These are phyloP conservation scores for Nannochloropsis oceanica DNA, from an alignment of 108 stramenopile genomes.

Conservation along the genomic window DNA sequence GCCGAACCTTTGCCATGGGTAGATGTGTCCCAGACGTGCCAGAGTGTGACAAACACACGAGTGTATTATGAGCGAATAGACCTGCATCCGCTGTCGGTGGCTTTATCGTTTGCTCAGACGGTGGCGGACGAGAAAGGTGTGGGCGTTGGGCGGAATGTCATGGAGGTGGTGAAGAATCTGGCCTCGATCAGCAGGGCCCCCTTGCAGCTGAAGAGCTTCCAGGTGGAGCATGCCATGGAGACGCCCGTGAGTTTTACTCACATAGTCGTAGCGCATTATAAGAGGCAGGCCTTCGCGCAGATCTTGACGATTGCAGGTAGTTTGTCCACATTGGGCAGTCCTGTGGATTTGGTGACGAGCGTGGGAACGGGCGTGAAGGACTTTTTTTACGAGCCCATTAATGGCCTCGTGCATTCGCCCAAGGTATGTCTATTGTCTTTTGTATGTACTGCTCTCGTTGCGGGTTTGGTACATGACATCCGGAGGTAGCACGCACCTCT, in stretches of 20 bases:
- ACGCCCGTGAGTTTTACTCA: background rate
- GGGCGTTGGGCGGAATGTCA: background rate
- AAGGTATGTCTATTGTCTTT: background rate
- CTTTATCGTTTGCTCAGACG: background rate
- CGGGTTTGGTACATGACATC: no score
- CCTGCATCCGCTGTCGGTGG: background rate
- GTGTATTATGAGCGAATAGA: background rate
- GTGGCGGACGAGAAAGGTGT: background rate
- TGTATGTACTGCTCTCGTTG: background rate
- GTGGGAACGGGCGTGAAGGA: constrained; percentile 19
- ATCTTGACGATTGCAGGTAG: constrained; percentile 11
- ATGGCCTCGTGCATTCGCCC: background rate
- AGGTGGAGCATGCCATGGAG: background rate
- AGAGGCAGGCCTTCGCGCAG: background rate
- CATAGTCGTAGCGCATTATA: background rate
- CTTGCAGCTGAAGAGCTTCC: background rate
- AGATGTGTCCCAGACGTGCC: background rate
- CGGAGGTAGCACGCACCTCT: no score
- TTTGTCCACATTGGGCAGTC: constrained; percentile 15
- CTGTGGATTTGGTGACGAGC: constrained; percentile 14
- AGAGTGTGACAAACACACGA: background rate
- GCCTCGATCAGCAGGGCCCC: background rate
- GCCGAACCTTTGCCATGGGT: background rate
- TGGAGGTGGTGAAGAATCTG: background rate
- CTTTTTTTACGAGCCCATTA: constrained; percentile 15